Base-by-base conservation (phyloP, 345 rosid species). In the Sapria himalayana region DNA sequence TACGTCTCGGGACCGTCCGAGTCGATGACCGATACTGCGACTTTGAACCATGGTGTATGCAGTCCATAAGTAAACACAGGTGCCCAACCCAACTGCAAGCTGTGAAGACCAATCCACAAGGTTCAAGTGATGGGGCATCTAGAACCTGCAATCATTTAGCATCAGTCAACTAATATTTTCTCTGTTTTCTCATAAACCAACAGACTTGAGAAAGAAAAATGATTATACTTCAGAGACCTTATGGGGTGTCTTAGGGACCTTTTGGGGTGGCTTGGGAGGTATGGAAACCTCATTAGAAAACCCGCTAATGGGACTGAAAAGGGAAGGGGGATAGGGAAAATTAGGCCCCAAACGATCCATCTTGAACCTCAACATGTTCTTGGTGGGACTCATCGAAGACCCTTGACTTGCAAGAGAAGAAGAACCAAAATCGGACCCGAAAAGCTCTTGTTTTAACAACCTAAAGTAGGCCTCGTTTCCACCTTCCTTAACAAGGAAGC, bases 61-160 rank as follows among this genome's bases (percentile, higher is more conserved):
- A 37, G 81, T 69, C 98, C 98, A 82, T 29, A 89, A 57, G 66
- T 89, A 89, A 35, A 89, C 95, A 59, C 95, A 82, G 54, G 92
- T 82, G 21, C 95, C 95, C 59, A 89, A 67, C 25, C 95, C 95
- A 17, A 89, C 95, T 0, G 91, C 98, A 41, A 82, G 93, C 67
- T 89, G 98, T 3, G 95, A 84, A 21, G 95, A 82, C 98, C 98
- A 89, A 25, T 89, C 98, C 44, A 89, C 95, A 15, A 89, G 76
- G 52, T 89, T 89, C 76, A 82, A 55, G 72, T 0, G 94, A 84
- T 10, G 98, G 98, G n/a, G 95, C 98, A 64, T 89, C 98, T 61
- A 89, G 57, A 15, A 89, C 98, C 98, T 89, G 66, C 62, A 64
- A 5, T 49, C 37, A 50, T n/a, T n/a, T n/a, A n/a, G n/a, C n/a